Evolutionary conservation across 2,329 filamentous ascomycete genomes (phyloP), one percentile per base, ranked within the genome.

Genomic region (Paradendryphiella salina): DNA sequence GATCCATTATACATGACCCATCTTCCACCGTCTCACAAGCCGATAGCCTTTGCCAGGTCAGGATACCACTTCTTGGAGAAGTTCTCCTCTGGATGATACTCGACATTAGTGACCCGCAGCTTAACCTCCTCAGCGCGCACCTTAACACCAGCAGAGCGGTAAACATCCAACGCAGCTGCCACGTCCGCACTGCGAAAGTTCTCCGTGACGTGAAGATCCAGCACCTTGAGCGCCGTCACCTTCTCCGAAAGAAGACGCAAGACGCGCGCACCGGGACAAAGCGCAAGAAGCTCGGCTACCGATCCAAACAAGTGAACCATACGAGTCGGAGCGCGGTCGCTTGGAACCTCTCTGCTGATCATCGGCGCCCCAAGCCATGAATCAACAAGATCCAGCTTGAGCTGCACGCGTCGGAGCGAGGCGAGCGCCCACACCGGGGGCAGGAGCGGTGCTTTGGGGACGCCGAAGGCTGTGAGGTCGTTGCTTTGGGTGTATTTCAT

Each of bases 311-410:
- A 14, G 36, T 15, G 21, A 14, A 28, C 36, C 9, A 11, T 9
- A 23, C 21, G 36, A 8, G 5, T 14, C n/a, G 31, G 31, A 15
- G 31, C 42, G 21, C 26, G 42, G 13, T n/a, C 3, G n/a, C 8
- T 18, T 21, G 10, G 5, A 5, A 2, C n/a, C 23, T 28, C 10
- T 28, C 13, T 29, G 20, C 21, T 33, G 29, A 21, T n/a, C 4
- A 21, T n/a, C 4, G 7, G 2, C n/a, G 23, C 18, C 2, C 42
- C 44, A 29, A 56, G 36, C 15, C 38, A 34, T 2, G 23, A 46
- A 39, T 60, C 58, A 13, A 50, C 36, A 5, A 62, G 44, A 2
- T 31, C 9, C 9, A 64, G 35, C 3, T 32, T 17, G 26, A 64
- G 39, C 6, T 21, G 21, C 4, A 54, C 38, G 35, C 34, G 44